Evolutionary conservation across 768 basidiomycete genomes (phyloP), one percentile per base, ranked within the genome.

Genomic region (Sarcodon sp.): DNA sequence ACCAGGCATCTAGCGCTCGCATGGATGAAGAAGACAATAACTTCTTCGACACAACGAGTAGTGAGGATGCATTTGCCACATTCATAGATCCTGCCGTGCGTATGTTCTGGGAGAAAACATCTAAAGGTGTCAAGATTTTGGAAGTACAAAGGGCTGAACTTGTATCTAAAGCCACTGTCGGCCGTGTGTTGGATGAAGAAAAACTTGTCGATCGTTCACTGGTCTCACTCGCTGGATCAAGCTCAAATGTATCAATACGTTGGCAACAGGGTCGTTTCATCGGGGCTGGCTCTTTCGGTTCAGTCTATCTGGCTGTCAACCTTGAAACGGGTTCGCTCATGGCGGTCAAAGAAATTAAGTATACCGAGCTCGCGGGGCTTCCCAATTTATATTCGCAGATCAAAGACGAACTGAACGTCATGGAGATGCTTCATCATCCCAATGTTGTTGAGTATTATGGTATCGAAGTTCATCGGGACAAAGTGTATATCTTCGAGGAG

Each of bases 231-330:
- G 96, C 96, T 0, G 91, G 91, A 2, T 90, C 90, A n/a, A 83
- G 82, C 36, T 92, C 91, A 27, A 96, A 94, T 56, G 90, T 97
- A 52, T 88, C 91, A 3, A 83, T 98, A 51, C 80, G 88, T 36
- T 99, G 96, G 96, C 94, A 97, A 62, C 96, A 99, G 66, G 92
- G 94, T 11, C 80, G 86, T 50, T 97, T 97, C 68, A 97, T 99
- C 55, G 96, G 94, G 45, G 83, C 92, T n/a, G 96, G 96, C 12
- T 93, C 96, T 7, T 97, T 96, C 63, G 96, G 96, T 16, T 94
- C 89, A n/a, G 96, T 99, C n/a, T 99, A 98, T 62, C 78, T 91
- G 43, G 96, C 93, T 13, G 86, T 97, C 65, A 98, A 98, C 61
- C 73, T 98, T 48, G 96, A 98, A 60, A 84, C 87, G 1, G 90